These are phyloP conservation scores for Clonostachys solani DNA, from an alignment of 2,329 filamentous ascomycete species.

Conservation along the genomic window DNA sequence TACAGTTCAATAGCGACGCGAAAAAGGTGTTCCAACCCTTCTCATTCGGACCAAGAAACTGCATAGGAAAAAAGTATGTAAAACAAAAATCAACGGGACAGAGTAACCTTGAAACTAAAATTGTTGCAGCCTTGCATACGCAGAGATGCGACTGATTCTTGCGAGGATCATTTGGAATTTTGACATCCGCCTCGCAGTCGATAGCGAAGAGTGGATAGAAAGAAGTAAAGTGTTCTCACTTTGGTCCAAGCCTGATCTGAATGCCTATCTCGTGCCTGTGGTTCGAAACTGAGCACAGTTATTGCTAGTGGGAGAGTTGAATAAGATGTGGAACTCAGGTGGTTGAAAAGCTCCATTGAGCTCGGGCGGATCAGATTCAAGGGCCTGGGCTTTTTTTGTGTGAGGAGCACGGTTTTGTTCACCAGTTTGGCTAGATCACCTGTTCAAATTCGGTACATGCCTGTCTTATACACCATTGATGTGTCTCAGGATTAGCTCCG, in stretches of 20 bases:
- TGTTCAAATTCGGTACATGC: too few relatives aligned
- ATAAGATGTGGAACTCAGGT: too few relatives aligned
- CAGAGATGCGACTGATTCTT: conserved; percentile 20
- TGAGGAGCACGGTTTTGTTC: too few relatives aligned
- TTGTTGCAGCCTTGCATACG: conserved; percentile 16
- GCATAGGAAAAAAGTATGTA: conserved; percentile 13
- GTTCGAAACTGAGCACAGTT: too few relatives aligned
- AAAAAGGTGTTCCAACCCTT: conserved; percentile 19
- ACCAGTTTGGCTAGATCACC: too few relatives aligned
- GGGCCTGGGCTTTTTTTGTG: too few relatives aligned
- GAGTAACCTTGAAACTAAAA: neutral
- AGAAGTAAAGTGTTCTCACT: neutral
- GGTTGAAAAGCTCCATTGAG: too few relatives aligned
- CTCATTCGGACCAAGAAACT: conserved; percentile 8
- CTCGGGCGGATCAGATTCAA: too few relatives aligned
- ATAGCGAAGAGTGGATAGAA: neutral
- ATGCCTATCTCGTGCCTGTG: neutral
- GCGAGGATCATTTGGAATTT: conserved; percentile 16
- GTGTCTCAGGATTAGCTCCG: too few relatives aligned
- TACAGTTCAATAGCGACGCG: conserved; percentile 12
- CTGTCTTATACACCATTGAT: too few relatives aligned
- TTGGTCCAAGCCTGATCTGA: neutral
- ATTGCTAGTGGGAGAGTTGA: too few relatives aligned
- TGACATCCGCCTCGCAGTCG: conserved; percentile 10
- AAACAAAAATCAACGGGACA: neutral